Base-by-base conservation (phyloP, 495 filamentous ascomycete genomes). In the Hypoxylon cercidicola region DNA sequence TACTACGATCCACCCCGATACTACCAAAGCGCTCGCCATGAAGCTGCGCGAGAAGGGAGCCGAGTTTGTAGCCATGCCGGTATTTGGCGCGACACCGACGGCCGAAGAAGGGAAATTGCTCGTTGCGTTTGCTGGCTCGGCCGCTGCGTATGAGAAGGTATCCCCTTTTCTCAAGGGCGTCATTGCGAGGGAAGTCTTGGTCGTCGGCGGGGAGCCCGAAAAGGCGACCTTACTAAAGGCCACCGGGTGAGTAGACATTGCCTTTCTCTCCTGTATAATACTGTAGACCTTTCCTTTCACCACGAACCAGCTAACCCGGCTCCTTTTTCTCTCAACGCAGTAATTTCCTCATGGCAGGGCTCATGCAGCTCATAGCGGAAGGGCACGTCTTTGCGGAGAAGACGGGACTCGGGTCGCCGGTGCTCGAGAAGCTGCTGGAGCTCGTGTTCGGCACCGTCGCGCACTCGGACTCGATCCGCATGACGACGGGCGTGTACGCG, bases 321-420 rank as follows among this genome's bases (percentile, higher is more conserved):
- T 7, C 16, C 25, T 6, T 23, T 48, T 18, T 32, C n/a, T n/a
- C n/a, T n/a, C n/a, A n/a, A n/a, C n/a, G n/a, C n/a, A 61, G 57
- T 19, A 61, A 52, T 25, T 50, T 61, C 16, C 19, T 61, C 18
- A 53, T 53, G 57, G 57, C 57, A 0, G 48, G 35, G 2, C 48
- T 60, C 21, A 60, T 66, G 82, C 80, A 84, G 69, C 74, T 80
- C 1, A 79, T 84, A 37, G 78, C 78, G 5, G 83, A 85, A 68
- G 78, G 81, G 1, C 82, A 85, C 59, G 81, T 84, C 19, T 82
- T 85, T 60, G 82, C 82, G 16, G 82, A 84, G 66, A 81, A 81
- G 66, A 80, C 80, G 0, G 82, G 81, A 1, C 75, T 87, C 4
- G 82, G 82, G n/a, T 77, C 77, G 1, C 73, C 68, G 13, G 72